A percentile compares a stretch with the other conserved stretches of the same genome.
Evolutionary conservation across 768 basidiomycete species (phyloP).

Genomic region (Amanita jacksonii): DNA sequence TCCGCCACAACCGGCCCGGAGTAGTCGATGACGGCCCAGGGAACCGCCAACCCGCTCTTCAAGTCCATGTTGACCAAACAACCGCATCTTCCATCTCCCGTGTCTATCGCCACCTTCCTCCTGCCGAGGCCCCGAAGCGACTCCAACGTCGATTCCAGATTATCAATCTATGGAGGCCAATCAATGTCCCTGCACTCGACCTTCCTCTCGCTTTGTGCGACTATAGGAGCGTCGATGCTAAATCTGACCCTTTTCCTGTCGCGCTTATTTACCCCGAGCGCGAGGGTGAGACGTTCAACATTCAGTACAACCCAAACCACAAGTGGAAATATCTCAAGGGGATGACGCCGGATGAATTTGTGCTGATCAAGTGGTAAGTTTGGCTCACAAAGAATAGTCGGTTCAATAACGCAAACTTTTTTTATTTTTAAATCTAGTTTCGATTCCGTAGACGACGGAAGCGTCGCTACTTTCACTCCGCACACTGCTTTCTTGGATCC

Average conservation of each 20-base stretch:
- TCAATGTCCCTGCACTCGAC: slow-evolving; percentile 35
- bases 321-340: slow-evolving; percentile 42
- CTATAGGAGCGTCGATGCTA: slow-evolving; percentile 32
- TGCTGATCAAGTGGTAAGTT: too few species aligned
- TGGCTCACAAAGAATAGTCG: too few species aligned
- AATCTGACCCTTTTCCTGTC: slow-evolving; percentile 34
- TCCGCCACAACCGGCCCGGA: slow-evolving; percentile 27
- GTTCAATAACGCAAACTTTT: too few species aligned
- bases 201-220: slow-evolving; percentile 45
- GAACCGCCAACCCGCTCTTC: slow-evolving; percentile 27
- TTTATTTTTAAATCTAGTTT: too few species aligned
- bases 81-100: slow-evolving; percentile 31
- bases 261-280: slow-evolving; percentile 38
- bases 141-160: slow-evolving; percentile 44
- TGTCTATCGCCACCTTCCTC: slow-evolving; percentile 43
- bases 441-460: slow-evolving; percentile 27
- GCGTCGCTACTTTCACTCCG: slow-evolving; percentile 36
- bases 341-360: slow-evolving; percentile 36
- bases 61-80: slow-evolving; percentile 37
- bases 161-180: slow-evolving; percentile 55
- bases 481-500: slow-evolving; percentile 43
- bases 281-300: slow-evolving; percentile 42
- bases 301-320: slow-evolving; percentile 35
- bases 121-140: slow-evolving; percentile 32
- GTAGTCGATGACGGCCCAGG: slow-evolving; percentile 16